phyloP scores from a whole-genome alignment of 768 basidiomycete species.

The Roridomyces roridus region DNA sequence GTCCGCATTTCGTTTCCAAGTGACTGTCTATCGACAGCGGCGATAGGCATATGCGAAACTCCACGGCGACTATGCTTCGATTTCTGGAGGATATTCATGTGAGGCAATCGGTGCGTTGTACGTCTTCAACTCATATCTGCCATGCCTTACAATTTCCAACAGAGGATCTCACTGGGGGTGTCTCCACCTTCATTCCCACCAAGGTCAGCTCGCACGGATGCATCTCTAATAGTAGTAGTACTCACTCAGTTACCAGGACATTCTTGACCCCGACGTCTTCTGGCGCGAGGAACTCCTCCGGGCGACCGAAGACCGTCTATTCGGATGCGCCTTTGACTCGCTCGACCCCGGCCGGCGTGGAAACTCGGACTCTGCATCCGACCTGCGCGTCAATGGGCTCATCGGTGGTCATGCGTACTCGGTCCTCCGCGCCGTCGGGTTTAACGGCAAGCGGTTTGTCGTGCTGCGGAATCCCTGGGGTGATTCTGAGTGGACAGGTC shows the following conservation, averaged over 20 bases:
- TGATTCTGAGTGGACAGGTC: constrained; percentile 53
- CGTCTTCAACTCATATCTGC: background rate
- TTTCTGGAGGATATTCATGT: constrained; percentile 42
- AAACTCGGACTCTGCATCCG: background rate
- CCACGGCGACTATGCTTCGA: constrained; percentile 50
- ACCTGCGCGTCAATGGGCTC: constrained; percentile 41
- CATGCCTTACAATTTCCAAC: background rate
- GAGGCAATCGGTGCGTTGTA: constrained; percentile 46
- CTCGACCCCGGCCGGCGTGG: constrained; percentile 42
- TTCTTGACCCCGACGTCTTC: constrained; percentile 55
- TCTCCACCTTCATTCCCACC: constrained; percentile 49
- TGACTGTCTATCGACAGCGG: too few relatives aligned
- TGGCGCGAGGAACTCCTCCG: constrained; percentile 59
- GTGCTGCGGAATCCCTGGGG: constrained; percentile 60
- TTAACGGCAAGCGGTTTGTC: constrained; percentile 53
- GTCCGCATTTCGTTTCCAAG: too few relatives aligned
- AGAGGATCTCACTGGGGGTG: constrained; percentile 65
- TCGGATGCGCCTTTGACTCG: constrained; percentile 55
- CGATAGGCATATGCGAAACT: constrained; percentile 56
- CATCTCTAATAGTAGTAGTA: too few relatives aligned
- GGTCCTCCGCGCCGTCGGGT: constrained; percentile 50
- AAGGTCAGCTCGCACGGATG: too few relatives aligned
- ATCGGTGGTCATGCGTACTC: constrained; percentile 54
- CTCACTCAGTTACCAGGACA: too few relatives aligned
- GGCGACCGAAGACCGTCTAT: constrained; percentile 58